These are phyloP conservation scores for Ogataea trehalophila DNA, from an alignment of 805 yeast species.

Conservation along the genomic window DNA sequence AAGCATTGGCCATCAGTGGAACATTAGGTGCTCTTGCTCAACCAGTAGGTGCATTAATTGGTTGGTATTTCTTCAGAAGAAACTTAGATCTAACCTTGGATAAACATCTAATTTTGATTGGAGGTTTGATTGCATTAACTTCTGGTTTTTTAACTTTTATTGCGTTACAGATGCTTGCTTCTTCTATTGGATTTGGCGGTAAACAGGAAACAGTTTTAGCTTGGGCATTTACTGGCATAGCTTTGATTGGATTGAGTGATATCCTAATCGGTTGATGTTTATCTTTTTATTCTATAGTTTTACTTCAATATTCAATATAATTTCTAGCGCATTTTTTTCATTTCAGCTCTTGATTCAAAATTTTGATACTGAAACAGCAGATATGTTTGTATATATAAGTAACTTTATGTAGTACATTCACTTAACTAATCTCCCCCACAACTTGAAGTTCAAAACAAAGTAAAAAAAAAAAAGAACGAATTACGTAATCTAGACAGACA, in stretches of 20 bases:
- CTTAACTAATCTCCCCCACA: too few species aligned
- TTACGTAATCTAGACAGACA: too few species aligned
- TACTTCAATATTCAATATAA: background rate
- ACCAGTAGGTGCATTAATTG: constrained; percentile 82
- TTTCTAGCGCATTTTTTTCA: background rate
- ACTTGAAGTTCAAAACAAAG: too few species aligned
- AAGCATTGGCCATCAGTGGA: constrained; percentile 63
- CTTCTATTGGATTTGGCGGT: constrained; percentile 78
- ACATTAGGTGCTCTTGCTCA: constrained; percentile 79
- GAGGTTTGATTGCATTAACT: constrained; percentile 63
- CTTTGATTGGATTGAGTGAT: constrained; percentile 46
- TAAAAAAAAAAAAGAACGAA: too few species aligned
- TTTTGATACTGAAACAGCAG: too few species aligned
- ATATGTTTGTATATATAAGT: too few species aligned
- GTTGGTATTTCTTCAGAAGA: constrained; percentile 43
- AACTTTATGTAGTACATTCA: too few species aligned
- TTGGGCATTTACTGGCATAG: constrained; percentile 60
- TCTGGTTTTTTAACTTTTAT: constrained; percentile 83
- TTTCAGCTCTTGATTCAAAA: background rate
- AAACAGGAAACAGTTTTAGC: constrained; percentile 50
- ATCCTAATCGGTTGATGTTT: constrained; percentile 25
- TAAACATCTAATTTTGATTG: constrained; percentile 45
- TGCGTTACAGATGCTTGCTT: constrained; percentile 79
- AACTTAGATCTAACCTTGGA: constrained; percentile 32
- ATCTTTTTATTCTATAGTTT: background rate